phyloP scores from a whole-genome alignment of 1,139 yeast species.

The Trichomonascaceae sp. region DNA sequence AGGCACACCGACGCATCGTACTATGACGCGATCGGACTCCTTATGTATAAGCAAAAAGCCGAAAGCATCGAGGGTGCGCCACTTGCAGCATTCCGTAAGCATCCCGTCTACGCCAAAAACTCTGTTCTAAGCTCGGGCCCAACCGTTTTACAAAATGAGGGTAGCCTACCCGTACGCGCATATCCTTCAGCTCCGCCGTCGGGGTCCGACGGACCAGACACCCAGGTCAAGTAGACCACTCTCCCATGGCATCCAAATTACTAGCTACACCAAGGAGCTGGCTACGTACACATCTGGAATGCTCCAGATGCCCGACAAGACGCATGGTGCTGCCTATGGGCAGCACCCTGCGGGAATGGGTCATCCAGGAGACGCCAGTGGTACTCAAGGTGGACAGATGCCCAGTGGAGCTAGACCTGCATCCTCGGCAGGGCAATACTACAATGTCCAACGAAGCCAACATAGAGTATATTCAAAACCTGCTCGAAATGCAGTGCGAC shows the following conservation, averaged over 20 bases:
- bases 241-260: not conserved
- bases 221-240: not conserved
- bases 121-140: not conserved
- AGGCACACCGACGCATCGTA: constrained; percentile 20
- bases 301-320: not conserved
- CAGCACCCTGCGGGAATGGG: no score
- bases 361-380: no score
- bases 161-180: no score
- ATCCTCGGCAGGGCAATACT: not conserved
- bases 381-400: no score
- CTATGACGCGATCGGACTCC: constrained; percentile 28
- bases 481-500: no score
- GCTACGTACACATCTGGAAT: not conserved
- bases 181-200: not conserved
- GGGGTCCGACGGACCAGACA: not conserved
- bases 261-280: no score
- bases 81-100: constrained; percentile 8
- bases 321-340: no score
- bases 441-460: not conserved
- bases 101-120: not conserved
- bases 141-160: no score
- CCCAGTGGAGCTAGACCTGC: not conserved
- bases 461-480: no score
- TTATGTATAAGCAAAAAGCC: constrained; percentile 29
- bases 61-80: constrained; percentile 27